A percentile compares a stretch with the other conserved stretches of the same genome.
These are phyloP conservation scores for Mortierella sp. DNA, from an alignment of 371 early-diverging fungal species.

Conservation along the genomic window DNA sequence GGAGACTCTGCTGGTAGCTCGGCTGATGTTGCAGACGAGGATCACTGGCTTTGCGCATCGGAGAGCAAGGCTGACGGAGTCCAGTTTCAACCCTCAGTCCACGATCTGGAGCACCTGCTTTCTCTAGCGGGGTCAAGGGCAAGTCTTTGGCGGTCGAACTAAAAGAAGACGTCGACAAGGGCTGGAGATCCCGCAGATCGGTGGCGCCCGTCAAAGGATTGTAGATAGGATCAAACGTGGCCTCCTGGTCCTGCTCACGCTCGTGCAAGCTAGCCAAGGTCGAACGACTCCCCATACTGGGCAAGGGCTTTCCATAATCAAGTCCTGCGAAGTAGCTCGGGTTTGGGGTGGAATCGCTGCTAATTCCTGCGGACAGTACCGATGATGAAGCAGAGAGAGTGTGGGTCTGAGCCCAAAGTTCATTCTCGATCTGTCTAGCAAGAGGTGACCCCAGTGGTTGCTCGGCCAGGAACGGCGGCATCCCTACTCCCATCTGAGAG, in stretches of 20 bases:
- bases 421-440: constrained; percentile 44
- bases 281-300: constrained; percentile 26
- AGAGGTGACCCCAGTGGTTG: constrained; percentile 42
- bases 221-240: background rate
- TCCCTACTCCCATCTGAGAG: background rate
- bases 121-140: background rate
- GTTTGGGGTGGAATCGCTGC: background rate
- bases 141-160: background rate
- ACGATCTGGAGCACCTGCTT: background rate
- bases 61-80: background rate
- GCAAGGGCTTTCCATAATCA: constrained; percentile 7
- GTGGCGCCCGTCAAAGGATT: constrained; percentile 12
- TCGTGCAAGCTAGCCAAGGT: constrained; percentile 22
- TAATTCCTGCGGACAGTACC: background rate
- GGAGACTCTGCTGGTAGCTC: constrained; percentile 15
- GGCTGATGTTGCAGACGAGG: constrained; percentile 14
- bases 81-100: constrained; percentile 15
- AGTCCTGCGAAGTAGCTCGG: constrained; percentile 4
- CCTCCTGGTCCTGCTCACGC: constrained; percentile 14
- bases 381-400: background rate
- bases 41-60: constrained; percentile 17
- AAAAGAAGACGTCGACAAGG: background rate
- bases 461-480: constrained; percentile 33
- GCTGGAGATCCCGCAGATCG: constrained; percentile 19
- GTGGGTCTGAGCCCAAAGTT: constrained; percentile 22